Evolutionary conservation across 805 yeast species (phyloP).

Genomic region (Pichia heedii): DNA sequence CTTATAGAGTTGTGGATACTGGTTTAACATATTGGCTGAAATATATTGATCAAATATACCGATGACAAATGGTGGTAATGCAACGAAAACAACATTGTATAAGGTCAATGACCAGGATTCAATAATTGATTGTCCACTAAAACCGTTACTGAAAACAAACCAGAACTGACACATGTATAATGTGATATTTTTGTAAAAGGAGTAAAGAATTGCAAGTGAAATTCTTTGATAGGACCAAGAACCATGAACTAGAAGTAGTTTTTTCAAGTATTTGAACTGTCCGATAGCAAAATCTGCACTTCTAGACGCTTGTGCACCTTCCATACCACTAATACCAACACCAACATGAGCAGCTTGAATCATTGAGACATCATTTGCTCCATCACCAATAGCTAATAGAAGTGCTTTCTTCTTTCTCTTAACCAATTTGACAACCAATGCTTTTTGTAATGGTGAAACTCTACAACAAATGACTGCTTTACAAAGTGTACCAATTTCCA

Average conservation of each 20-base stretch:
- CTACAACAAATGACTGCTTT: slow-evolving; percentile 97
- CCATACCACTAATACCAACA: slow-evolving; percentile 98
- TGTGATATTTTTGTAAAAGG: slow-evolving; percentile 92
- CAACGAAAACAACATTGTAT: slow-evolving; percentile 91
- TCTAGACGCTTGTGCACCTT: slow-evolving; percentile 99
- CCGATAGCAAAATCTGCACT: slow-evolving; percentile 97
- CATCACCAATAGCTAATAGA: slow-evolving; percentile 92
- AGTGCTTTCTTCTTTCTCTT: slow-evolving; percentile 70
- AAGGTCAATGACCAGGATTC: slow-evolving; percentile 98
- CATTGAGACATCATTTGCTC: slow-evolving; percentile 99
- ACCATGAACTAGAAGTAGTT: slow-evolving; percentile 86
- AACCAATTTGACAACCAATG: slow-evolving; percentile 90
- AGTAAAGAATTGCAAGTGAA: slow-evolving; percentile 84
- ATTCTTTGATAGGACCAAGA: slow-evolving; percentile 96
- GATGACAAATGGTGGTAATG: slow-evolving; percentile 88
- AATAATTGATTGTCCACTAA: slow-evolving; percentile 89
- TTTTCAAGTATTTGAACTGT: slow-evolving; percentile 80
- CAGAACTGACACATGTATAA: slow-evolving; percentile 97
- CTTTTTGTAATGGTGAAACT: slow-evolving; percentile 95
- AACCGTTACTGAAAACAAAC: slow-evolving; percentile 89
- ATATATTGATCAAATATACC: slow-evolving; percentile 97
- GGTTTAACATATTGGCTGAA: slow-evolving; percentile 76
- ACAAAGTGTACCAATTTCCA: slow-evolving; percentile 77
- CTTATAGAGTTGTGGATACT: slow-evolving; percentile 88
- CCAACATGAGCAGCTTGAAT: slow-evolving; percentile 99